These are phyloP conservation scores for Fusarium brachygibbosum DNA, from an alignment of 2,329 filamentous ascomycete species.

Conservation along the genomic window DNA sequence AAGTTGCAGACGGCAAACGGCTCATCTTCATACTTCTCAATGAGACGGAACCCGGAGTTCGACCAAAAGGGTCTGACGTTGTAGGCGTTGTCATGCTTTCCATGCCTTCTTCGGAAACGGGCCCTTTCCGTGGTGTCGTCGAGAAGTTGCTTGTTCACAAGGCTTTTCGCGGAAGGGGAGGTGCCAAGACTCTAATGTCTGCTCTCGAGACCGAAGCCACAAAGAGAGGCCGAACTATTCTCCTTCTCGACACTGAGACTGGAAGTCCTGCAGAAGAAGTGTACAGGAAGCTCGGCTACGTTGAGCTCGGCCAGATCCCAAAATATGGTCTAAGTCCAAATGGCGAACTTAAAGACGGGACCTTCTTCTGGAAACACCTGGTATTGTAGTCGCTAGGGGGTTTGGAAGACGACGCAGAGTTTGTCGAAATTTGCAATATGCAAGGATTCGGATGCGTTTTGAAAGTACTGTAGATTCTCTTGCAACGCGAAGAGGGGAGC, in stretches of 20 bases:
- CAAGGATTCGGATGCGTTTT: constrained; percentile 5
- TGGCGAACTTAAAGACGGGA: constrained; percentile 63
- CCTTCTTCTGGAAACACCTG: constrained; percentile 71
- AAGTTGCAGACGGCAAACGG: constrained; percentile 60
- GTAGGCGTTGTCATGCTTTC: constrained; percentile 69
- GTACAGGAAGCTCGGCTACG: constrained; percentile 70
- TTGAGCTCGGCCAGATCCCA: constrained; percentile 67
- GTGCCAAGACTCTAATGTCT: constrained; percentile 64
- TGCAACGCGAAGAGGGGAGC: constrained; percentile 33
- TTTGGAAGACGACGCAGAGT: background rate
- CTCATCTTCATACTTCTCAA: constrained; percentile 68
- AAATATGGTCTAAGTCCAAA: constrained; percentile 65
- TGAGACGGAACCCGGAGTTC: constrained; percentile 51
- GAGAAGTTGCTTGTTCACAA: constrained; percentile 71
- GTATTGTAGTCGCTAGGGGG: constrained; percentile 49
- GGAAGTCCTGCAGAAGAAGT: constrained; percentile 66
- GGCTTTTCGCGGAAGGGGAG: constrained; percentile 63
- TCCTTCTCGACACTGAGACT: constrained; percentile 67
- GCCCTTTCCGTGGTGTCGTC: constrained; percentile 66
- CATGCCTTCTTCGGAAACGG: constrained; percentile 68
- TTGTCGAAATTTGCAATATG: background rate
- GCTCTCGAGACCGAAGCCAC: constrained; percentile 69
- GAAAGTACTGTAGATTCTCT: constrained; percentile 30
- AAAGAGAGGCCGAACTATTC: constrained; percentile 61
- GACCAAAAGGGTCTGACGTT: constrained; percentile 60